These are phyloP conservation scores for Solanum megistacrolobum DNA, from an alignment of 257 asterid genomes.

Conservation along the genomic window DNA sequence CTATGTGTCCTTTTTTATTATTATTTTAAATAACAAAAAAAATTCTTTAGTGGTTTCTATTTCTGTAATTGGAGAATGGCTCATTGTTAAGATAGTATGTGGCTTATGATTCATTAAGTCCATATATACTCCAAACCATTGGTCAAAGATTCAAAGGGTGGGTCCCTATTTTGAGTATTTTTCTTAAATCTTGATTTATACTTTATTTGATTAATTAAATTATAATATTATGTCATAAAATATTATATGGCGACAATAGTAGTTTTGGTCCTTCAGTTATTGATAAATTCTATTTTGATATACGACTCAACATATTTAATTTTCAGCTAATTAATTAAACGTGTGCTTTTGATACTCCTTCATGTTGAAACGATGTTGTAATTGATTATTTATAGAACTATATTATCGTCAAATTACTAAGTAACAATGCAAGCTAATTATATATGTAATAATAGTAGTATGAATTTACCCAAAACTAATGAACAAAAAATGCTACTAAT, in stretches of 20 bases:
- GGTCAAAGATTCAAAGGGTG: neutral
- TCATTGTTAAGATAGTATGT: neutral
- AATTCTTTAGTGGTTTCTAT: neutral
- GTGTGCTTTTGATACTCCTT: neutral
- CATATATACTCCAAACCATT: neutral
- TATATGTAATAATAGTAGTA: too few species aligned
- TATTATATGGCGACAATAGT: neutral
- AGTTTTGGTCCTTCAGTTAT: neutral
- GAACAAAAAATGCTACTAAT: neutral
- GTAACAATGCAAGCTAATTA: neutral
- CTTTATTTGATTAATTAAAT: neutral
- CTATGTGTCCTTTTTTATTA: neutral
- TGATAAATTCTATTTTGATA: neutral
- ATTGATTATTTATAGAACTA: neutral
- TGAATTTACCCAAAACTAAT: neutral
- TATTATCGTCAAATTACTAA: neutral
- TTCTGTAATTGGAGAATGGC: slow-evolving; percentile 1
- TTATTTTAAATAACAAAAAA: neutral
- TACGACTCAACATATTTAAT: neutral
- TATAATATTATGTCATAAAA: neutral
- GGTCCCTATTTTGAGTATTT: neutral
- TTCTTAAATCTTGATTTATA: neutral
- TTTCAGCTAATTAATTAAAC: neutral
- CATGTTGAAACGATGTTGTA: neutral
- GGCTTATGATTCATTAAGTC: neutral